phyloP scores from a whole-genome alignment of 371 early-diverging fungal genomes.

The Apophysomyces trapeziformis region DNA sequence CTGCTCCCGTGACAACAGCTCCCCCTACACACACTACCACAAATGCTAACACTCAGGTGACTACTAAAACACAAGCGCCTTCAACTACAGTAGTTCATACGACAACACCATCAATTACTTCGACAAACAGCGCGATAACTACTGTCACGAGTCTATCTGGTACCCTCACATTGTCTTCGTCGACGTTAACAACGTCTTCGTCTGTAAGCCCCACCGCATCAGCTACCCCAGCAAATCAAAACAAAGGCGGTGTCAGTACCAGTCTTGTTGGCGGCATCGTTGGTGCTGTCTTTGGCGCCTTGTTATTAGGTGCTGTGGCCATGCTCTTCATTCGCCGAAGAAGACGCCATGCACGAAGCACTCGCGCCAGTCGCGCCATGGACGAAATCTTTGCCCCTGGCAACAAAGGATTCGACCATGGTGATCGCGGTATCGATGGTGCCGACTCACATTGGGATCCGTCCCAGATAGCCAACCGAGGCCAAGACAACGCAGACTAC shows the following conservation, averaged over 20 bases:
- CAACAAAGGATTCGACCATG: constrained; percentile 8
- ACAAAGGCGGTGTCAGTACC: constrained; percentile 9
- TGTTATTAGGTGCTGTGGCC: constrained; percentile 11
- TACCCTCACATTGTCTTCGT: background rate
- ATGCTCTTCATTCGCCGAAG: constrained; percentile 12
- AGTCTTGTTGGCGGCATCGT: constrained; percentile 10
- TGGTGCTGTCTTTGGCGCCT: constrained; percentile 6
- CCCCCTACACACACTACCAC: background rate
- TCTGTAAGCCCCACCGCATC: background rate
- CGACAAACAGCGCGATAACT: background rate
- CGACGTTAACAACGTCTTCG: background rate
- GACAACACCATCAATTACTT: background rate
- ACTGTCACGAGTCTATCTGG: background rate
- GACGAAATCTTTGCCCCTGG: constrained; percentile 17
- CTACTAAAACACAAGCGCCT: background rate
- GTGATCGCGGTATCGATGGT: background rate
- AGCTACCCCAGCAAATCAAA: background rate
- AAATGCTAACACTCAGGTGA: background rate
- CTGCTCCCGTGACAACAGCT: background rate
- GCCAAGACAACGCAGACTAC: background rate
- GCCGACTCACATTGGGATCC: background rate
- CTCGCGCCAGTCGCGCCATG: constrained; percentile 18
- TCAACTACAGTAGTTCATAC: background rate
- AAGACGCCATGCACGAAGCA: constrained; percentile 9
- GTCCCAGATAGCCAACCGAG: background rate